Percentiles rank a stretch among this genome's conserved stretches.
phyloP scores from a whole-genome alignment of 2,329 filamentous ascomycete genomes.

The Pestalotiopsis sp. region DNA sequence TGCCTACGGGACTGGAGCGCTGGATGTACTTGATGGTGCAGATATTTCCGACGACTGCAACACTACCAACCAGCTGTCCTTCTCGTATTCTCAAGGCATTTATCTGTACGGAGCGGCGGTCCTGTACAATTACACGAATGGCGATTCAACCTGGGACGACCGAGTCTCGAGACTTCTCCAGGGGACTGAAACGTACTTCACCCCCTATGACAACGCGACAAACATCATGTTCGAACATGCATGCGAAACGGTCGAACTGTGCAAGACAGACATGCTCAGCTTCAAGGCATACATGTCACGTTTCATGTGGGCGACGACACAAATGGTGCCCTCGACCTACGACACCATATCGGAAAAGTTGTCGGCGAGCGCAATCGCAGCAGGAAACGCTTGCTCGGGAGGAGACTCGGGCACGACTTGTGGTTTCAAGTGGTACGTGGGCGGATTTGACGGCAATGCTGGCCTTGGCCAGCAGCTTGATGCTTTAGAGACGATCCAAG shows the following conservation, averaged over 20 bases:
- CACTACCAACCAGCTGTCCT: constrained; percentile 56
- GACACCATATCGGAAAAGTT: constrained; percentile 51
- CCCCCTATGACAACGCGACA: constrained; percentile 51
- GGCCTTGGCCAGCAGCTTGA: constrained; percentile 62
- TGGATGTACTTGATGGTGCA: constrained; percentile 63
- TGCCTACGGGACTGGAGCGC: constrained; percentile 40
- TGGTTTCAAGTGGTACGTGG: constrained; percentile 65
- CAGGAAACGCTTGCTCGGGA: constrained; percentile 59
- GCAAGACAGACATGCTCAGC: constrained; percentile 66
- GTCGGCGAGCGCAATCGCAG: constrained; percentile 55
- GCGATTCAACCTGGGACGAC: constrained; percentile 54
- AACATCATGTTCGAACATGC: constrained; percentile 68
- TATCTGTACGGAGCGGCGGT: constrained; percentile 68
- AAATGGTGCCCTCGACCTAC: constrained; percentile 58
- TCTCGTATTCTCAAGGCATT: constrained; percentile 68
- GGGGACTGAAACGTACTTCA: constrained; percentile 53
- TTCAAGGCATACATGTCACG: constrained; percentile 72
- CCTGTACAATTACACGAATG: constrained; percentile 62
- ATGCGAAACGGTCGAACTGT: constrained; percentile 62
- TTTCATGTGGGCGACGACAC: constrained; percentile 63
- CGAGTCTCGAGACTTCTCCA: constrained; percentile 56
- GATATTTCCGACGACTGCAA: constrained; percentile 57
- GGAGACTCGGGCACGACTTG: constrained; percentile 55
- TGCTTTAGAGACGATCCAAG: constrained; percentile 66
- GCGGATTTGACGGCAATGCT: constrained; percentile 51